Conservation (phyloP, 495 filamentous ascomycete species). For the Viridothelium virens region DNA sequence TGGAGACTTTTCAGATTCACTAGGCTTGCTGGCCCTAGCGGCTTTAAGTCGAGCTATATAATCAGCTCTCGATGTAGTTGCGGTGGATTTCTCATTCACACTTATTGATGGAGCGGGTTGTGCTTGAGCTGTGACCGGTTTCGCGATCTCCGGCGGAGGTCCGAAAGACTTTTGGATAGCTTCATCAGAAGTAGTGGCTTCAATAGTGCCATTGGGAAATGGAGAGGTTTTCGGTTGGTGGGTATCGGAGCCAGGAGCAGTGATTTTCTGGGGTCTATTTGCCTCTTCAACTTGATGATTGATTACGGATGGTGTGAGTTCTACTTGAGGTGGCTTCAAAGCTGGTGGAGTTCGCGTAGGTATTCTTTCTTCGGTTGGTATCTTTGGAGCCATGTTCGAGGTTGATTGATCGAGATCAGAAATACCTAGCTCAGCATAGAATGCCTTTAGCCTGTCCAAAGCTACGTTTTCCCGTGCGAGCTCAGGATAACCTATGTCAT, state of each 20-base stretch:
- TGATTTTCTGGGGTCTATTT: not conserved
- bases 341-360: not conserved
- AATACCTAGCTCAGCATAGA: slow-evolving; percentile 6
- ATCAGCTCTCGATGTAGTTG: slow-evolving; percentile 51
- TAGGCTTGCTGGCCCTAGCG: slow-evolving; percentile 40
- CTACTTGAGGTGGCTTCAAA: not conserved
- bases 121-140: not conserved
- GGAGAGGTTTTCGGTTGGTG: not conserved
- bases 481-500: not conserved
- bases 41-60: slow-evolving; percentile 67
- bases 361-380: not conserved
- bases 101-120: not conserved
- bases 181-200: not conserved
- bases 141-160: not conserved
- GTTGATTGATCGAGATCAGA: not conserved
- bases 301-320: not conserved
- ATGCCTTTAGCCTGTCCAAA: not conserved
- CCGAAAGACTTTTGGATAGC: not conserved
- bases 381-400: not conserved
- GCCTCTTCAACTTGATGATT: not conserved
- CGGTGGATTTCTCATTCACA: not conserved
- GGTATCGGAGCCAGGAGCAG: not conserved
- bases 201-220: not conserved
- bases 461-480: not conserved
- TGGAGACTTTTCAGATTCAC: not conserved